Percentiles rank a stretch among this genome's conserved stretches.
Evolutionary conservation across 768 basidiomycete species (phyloP).

Genomic region (Paxillus involutus): DNA sequence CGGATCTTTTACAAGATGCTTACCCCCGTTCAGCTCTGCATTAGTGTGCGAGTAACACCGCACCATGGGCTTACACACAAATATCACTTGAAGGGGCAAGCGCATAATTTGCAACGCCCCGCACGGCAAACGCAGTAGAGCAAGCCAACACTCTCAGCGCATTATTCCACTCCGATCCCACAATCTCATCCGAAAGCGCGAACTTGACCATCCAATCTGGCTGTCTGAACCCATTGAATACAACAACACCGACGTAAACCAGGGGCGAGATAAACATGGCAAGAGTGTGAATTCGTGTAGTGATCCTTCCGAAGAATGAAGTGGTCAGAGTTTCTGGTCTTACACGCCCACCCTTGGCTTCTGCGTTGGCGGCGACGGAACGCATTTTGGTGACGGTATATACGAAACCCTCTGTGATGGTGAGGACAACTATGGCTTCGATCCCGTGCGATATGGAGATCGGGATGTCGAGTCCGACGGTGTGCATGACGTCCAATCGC

Average conservation of each 20-base stretch:
- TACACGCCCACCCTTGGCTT: slow-evolving; percentile 1
- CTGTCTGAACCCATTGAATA: slow-evolving; percentile 22
- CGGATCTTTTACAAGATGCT: no score
- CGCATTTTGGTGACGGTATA: not conserved
- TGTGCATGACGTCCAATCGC: no score
- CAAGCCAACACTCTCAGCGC: slow-evolving; percentile 17
- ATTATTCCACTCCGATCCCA: slow-evolving; percentile 5
- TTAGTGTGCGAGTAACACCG: no score
- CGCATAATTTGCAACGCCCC: not conserved
- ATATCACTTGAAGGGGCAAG: not conserved
- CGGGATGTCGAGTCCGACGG: no score
- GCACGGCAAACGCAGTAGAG: slow-evolving; percentile 4
- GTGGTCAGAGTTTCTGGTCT: slow-evolving; percentile 2
- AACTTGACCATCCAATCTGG: slow-evolving; percentile 25
- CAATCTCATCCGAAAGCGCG: slow-evolving; percentile 9
- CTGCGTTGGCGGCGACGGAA: not conserved
- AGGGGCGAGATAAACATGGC: slow-evolving; percentile 14
- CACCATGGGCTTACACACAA: no score
- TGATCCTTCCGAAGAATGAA: slow-evolving; percentile 11
- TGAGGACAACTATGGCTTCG: not conserved
- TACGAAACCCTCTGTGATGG: not conserved
- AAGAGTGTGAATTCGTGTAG: slow-evolving; percentile 16
- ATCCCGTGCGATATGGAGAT: not conserved
- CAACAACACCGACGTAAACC: slow-evolving; percentile 20
- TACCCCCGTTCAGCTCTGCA: no score